A percentile compares a stretch with the other conserved stretches of the same genome.
Evolutionary conservation across 805 yeast species (phyloP).

Genomic region (Phaffomyces opuntiae): DNA sequence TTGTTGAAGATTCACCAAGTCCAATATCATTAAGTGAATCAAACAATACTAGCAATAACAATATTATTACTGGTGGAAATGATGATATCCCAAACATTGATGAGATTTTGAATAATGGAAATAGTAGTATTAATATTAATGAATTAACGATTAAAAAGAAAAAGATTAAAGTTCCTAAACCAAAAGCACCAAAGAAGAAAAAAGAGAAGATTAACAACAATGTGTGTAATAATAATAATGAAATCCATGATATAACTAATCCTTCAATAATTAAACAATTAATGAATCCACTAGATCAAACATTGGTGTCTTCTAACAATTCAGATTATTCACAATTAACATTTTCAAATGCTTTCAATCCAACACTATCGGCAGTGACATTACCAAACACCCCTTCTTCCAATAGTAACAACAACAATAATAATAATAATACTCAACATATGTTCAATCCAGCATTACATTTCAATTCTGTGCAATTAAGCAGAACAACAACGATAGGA

Average conservation of each 20-base stretch:
- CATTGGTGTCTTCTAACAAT: background rate
- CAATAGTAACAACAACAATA: too few species aligned
- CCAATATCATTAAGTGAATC: conserved; percentile 14
- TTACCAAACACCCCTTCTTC: too few species aligned
- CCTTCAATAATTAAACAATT: background rate
- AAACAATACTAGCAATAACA: background rate
- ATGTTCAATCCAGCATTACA: too few species aligned
- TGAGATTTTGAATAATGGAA: conserved; percentile 4
- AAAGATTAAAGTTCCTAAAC: background rate
- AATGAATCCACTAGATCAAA: background rate
- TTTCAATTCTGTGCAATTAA: background rate
- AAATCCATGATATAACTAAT: background rate
- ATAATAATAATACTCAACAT: too few species aligned
- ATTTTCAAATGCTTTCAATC: too few species aligned
- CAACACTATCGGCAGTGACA: too few species aligned
- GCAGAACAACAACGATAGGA: background rate
- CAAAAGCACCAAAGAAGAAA: background rate
- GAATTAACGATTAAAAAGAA: background rate
- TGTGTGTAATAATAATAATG: background rate
- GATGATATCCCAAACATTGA: conserved; percentile 6
- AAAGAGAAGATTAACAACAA: background rate
- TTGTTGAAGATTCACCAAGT: conserved; percentile 18
- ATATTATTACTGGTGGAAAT: background rate
- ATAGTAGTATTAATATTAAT: background rate
- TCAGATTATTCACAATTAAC: background rate